phyloP scores from a whole-genome alignment of 2,329 filamentous ascomycete species.

The Aspergillus proliferans region DNA sequence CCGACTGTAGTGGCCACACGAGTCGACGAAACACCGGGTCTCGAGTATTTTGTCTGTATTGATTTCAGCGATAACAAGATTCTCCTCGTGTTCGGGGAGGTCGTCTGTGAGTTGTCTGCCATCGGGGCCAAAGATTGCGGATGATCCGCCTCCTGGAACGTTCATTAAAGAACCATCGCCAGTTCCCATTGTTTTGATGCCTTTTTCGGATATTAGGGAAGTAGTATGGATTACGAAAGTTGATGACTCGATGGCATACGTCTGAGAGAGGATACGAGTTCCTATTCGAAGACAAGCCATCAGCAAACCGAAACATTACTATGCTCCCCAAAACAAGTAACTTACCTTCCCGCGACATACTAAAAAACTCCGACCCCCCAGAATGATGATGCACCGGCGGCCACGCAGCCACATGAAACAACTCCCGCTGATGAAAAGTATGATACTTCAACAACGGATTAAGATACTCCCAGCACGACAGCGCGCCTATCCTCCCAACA shows the following conservation, averaged over 20 bases:
- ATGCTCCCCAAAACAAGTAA: slow-evolving; percentile 10
- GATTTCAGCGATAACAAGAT: slow-evolving; percentile 46
- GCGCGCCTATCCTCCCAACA: slow-evolving; percentile 38
- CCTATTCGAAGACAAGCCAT: too few species aligned
- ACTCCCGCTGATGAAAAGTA: slow-evolving; percentile 38
- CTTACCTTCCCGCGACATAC: slow-evolving; percentile 30
- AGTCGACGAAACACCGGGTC: background rate
- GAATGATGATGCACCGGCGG: slow-evolving; percentile 26
- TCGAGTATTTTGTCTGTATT: slow-evolving; percentile 37
- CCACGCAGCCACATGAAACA: slow-evolving; percentile 48
- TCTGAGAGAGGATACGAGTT: slow-evolving; percentile 38
- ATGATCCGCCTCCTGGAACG: slow-evolving; percentile 38
- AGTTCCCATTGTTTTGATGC: slow-evolving; percentile 40
- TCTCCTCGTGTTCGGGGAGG: slow-evolving; percentile 35
- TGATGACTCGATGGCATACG: slow-evolving; percentile 53
- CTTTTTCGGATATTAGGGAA: slow-evolving; percentile 41
- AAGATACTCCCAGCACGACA: slow-evolving; percentile 49
- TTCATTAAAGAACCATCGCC: slow-evolving; percentile 37
- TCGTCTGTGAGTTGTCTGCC: slow-evolving; percentile 40
- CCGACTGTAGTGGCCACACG: slow-evolving; percentile 1
- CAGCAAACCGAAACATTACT: too few species aligned
- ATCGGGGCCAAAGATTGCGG: slow-evolving; percentile 47
- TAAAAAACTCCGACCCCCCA: slow-evolving; percentile 19
- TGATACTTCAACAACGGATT: slow-evolving; percentile 48
- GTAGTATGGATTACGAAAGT: slow-evolving; percentile 52